phyloP scores from a whole-genome alignment of 495 filamentous ascomycete species.

The Cercophora scortea region DNA sequence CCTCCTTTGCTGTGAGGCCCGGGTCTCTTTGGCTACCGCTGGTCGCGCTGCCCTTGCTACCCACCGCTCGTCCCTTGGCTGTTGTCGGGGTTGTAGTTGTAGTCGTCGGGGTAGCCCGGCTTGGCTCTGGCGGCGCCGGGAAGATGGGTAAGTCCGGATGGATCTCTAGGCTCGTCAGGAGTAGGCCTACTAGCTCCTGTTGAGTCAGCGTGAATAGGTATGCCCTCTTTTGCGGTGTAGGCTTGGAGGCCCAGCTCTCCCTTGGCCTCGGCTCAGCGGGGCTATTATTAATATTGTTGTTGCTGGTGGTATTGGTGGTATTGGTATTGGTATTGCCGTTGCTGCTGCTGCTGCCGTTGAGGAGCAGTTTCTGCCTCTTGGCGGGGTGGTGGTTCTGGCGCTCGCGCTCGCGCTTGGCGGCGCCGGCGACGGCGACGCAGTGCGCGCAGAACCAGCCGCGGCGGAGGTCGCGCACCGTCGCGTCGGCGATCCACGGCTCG shows the following conservation, averaged over 20 bases:
- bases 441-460: constrained; percentile 67
- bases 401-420: no score
- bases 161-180: constrained; percentile 20
- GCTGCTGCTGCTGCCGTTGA: neutral
- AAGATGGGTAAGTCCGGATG: constrained; percentile 40
- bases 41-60: neutral
- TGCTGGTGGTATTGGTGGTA: no score
- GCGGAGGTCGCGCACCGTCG: constrained; percentile 56
- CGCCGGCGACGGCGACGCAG: constrained; percentile 53
- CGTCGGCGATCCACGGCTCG: constrained; percentile 67
- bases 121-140: constrained; percentile 15
- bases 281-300: neutral
- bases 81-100: neutral
- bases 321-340: neutral
- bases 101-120: neutral
- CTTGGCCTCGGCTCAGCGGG: constrained; percentile 7
- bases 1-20: neutral
- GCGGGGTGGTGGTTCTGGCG: constrained; percentile 20
- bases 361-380: constrained; percentile 20
- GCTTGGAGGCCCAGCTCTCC: constrained; percentile 39
- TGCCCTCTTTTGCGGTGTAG: constrained; percentile 24
- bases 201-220: constrained; percentile 32
- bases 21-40: neutral
- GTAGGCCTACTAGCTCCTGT: constrained; percentile 22
- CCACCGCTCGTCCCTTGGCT: neutral